Evolutionary conservation across 768 basidiomycete species (phyloP).

Genomic region (Arthromyces matolae): DNA sequence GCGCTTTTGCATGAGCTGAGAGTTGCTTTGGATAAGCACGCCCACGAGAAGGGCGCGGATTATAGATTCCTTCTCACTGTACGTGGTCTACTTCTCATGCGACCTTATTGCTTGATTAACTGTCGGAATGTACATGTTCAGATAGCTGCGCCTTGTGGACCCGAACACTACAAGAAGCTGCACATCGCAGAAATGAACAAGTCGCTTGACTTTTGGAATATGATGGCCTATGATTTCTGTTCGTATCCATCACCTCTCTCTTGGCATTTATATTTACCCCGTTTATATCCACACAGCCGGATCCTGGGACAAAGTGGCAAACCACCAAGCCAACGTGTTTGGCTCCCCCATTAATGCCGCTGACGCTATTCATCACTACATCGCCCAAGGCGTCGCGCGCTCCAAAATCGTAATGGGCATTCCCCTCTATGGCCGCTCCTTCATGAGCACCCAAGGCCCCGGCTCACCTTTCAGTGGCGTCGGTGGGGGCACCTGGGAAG

Average conservation of each 20-base stretch:
- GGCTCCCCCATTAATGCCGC: slow-evolving; percentile 62
- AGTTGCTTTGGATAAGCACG: slow-evolving; percentile 70
- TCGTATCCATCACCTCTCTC: slow-evolving; percentile 18
- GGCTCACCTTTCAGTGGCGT: slow-evolving; percentile 76
- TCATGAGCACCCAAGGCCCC: slow-evolving; percentile 80
- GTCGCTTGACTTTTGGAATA: slow-evolving; percentile 92
- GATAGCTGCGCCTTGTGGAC: slow-evolving; percentile 93
- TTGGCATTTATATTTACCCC: background rate
- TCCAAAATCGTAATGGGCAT: slow-evolving; percentile 87
- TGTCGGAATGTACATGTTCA: slow-evolving; percentile 23
- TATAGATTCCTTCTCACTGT: slow-evolving; percentile 76
- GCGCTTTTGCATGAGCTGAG: slow-evolving; percentile 77
- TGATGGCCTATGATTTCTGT: slow-evolving; percentile 94
- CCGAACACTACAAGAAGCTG: slow-evolving; percentile 78
- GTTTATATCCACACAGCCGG: slow-evolving; percentile 46
- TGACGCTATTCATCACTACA: slow-evolving; percentile 69
- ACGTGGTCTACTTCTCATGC: slow-evolving; percentile 26
- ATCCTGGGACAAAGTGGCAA: slow-evolving; percentile 67
- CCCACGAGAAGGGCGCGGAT: slow-evolving; percentile 47
- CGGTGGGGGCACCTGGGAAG: slow-evolving; percentile 89
- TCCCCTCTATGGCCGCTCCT: slow-evolving; percentile 91
- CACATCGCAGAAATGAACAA: slow-evolving; percentile 81
- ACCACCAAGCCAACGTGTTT: slow-evolving; percentile 86
- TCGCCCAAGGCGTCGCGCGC: slow-evolving; percentile 62
- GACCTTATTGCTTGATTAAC: background rate